Conservation (phyloP, 305 asterid genomes). For the Fraxinus greggii region DNA sequence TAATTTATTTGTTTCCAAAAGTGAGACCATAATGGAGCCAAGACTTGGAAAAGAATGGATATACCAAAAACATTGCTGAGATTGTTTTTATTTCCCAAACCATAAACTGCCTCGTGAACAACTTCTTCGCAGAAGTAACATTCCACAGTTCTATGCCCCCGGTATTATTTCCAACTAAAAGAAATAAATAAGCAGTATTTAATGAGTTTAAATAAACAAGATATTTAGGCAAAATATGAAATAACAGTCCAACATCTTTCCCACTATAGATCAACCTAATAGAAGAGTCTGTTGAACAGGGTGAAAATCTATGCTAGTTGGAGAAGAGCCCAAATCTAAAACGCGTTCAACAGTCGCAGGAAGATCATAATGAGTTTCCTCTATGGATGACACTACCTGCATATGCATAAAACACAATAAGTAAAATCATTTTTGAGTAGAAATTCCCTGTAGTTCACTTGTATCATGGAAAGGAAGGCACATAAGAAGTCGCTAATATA, state of each 20-base stretch:
- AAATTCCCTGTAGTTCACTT: not conserved
- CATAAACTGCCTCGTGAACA: slow-evolving; percentile 37
- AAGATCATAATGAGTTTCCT: slow-evolving; percentile 37
- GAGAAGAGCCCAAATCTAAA: slow-evolving; percentile 39
- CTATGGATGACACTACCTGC: slow-evolving; percentile 41
- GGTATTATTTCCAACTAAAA: slow-evolving; percentile 50
- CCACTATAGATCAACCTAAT: slow-evolving; percentile 43
- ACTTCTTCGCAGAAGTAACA: slow-evolving; percentile 36
- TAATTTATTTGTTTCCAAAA: slow-evolving; percentile 4
- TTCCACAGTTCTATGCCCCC: slow-evolving; percentile 67
- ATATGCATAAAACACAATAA: slow-evolving; percentile 10
- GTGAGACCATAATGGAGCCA: not conserved
- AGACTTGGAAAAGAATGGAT: slow-evolving; percentile 10
- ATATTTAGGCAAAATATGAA: slow-evolving; percentile 9
- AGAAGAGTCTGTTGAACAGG: slow-evolving; percentile 61
- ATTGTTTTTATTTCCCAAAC: slow-evolving; percentile 30
- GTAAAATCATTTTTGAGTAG: not conserved
- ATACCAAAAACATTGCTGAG: slow-evolving; percentile 40
- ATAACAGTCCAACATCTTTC: not conserved
- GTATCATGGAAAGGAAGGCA: not conserved
- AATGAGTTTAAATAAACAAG: slow-evolving; percentile 7
- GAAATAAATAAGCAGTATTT: slow-evolving; percentile 15
- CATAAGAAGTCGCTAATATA: slow-evolving; percentile 11
- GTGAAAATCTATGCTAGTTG: slow-evolving; percentile 68
- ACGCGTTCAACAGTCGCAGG: slow-evolving; percentile 49